phyloP scores from a whole-genome alignment of 2,329 filamentous ascomycete species.

The Aspergillus fumigatus region DNA sequence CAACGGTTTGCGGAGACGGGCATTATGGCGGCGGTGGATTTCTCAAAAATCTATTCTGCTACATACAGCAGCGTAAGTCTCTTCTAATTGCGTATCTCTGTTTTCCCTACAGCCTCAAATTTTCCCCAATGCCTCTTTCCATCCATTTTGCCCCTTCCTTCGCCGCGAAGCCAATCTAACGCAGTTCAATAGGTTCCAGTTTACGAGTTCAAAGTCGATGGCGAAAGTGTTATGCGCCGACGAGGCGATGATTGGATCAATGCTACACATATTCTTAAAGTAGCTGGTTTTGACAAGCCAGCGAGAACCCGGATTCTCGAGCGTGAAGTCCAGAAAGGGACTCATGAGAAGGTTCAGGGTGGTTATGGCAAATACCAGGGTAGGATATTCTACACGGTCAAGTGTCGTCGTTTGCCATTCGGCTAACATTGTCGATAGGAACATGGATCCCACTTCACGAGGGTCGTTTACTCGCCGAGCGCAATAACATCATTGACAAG shows the following conservation, averaged over 20 bases:
- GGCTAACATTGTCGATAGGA: slow-evolving; percentile 47
- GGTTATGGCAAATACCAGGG: slow-evolving; percentile 99
- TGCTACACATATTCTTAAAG: slow-evolving; percentile 97
- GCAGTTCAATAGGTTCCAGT: slow-evolving; percentile 69
- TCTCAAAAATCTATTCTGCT: slow-evolving; percentile 56
- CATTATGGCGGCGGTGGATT: slow-evolving; percentile 33
- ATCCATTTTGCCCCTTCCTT: not conserved
- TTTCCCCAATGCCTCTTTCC: not conserved
- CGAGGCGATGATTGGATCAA: slow-evolving; percentile 97
- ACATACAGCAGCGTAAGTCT: slow-evolving; percentile 59
- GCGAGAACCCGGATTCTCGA: slow-evolving; percentile 92
- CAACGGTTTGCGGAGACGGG: slow-evolving; percentile 17
- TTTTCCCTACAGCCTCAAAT: not conserved
- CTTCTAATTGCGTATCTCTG: not conserved
- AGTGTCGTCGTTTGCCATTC: not conserved
- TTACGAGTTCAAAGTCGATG: slow-evolving; percentile 84
- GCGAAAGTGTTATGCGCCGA: slow-evolving; percentile 93
- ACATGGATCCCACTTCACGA: slow-evolving; percentile 92
- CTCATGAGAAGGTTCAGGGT: slow-evolving; percentile 96
- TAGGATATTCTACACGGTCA: slow-evolving; percentile 30
- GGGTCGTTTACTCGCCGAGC: slow-evolving; percentile 74
- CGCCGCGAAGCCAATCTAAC: slow-evolving; percentile 3
- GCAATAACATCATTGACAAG: slow-evolving; percentile 81
- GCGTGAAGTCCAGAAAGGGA: slow-evolving; percentile 91
- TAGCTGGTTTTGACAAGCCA: slow-evolving; percentile 95